These are phyloP conservation scores for Puya raimondii DNA, from an alignment of 176 grass and related monocot species.

Conservation along the genomic window DNA sequence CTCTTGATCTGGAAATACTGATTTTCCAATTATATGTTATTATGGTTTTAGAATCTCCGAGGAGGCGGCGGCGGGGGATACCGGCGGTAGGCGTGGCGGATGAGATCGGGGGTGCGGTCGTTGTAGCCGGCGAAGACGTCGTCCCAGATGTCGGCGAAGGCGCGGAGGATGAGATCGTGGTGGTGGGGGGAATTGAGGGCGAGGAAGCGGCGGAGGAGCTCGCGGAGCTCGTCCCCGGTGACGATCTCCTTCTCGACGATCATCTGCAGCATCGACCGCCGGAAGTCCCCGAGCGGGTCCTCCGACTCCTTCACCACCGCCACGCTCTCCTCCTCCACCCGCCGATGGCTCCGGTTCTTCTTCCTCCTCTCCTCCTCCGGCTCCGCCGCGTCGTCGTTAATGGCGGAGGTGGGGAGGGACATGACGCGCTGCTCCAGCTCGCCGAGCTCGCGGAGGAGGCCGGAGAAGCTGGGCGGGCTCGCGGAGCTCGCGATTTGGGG, in stretches of 20 bases:
- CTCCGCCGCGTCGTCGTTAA: neutral
- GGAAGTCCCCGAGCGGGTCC: conserved; percentile 80
- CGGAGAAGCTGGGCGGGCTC: conserved; percentile 48
- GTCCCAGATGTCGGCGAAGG: conserved; percentile 86
- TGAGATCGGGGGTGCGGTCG: conserved; percentile 34
- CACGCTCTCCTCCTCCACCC: conserved; percentile 57
- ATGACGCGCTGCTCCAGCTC: conserved; percentile 49
- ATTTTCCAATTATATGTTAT: too few relatives aligned
- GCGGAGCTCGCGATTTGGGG: conserved; percentile 10
- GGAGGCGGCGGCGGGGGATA: neutral
- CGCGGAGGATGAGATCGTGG: conserved; percentile 69
- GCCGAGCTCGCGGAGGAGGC: conserved; percentile 57
- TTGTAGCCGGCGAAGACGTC: conserved; percentile 59
- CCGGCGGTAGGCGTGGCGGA: neutral
- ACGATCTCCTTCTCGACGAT: conserved; percentile 78
- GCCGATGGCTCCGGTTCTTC: conserved; percentile 19
- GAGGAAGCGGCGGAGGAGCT: conserved; percentile 72
- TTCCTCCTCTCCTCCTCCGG: neutral
- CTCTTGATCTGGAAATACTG: too few relatives aligned
- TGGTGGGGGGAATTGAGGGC: conserved; percentile 63
- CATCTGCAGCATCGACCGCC: conserved; percentile 89
- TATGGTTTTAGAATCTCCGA: neutral
- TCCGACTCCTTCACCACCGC: conserved; percentile 69
- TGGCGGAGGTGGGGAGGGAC: too few relatives aligned
- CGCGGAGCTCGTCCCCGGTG: conserved; percentile 42